These are phyloP conservation scores for Candida ficus DNA, from an alignment of 805 yeast species.

Conservation along the genomic window DNA sequence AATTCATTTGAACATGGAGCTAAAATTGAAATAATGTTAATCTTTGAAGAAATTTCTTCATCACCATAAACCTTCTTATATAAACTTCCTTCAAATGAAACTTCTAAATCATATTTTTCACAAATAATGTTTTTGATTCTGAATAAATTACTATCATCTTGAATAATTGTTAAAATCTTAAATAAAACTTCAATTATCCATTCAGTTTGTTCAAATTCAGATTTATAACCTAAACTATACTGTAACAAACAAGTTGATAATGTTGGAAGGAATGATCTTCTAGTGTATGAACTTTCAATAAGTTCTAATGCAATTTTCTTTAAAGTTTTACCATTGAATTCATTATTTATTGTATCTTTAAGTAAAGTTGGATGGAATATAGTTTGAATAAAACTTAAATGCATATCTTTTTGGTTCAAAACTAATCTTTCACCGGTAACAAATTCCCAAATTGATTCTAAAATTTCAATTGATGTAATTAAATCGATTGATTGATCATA, in stretches of 20 bases:
- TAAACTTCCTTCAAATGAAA: slow-evolving; percentile 33
- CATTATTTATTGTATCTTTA: slow-evolving; percentile 28
- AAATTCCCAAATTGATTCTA: slow-evolving; percentile 51
- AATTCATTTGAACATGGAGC: slow-evolving; percentile 26
- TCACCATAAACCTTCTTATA: slow-evolving; percentile 51
- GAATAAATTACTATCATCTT: slow-evolving; percentile 52
- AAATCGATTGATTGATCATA: slow-evolving; percentile 17
- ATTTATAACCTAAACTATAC: slow-evolving; percentile 34
- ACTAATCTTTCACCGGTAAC: slow-evolving; percentile 55
- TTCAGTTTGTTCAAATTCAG: slow-evolving; percentile 32
- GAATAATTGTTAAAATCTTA: slow-evolving; percentile 41
- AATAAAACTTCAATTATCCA: slow-evolving; percentile 54
- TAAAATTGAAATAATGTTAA: slow-evolving; percentile 44
- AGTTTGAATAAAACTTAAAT: slow-evolving; percentile 48
- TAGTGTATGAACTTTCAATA: slow-evolving; percentile 45
- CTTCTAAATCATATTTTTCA: slow-evolving; percentile 40
- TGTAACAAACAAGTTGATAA: slow-evolving; percentile 42
- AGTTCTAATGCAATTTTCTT: slow-evolving; percentile 37
- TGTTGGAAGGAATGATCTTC: slow-evolving; percentile 65
- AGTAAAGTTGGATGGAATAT: slow-evolving; percentile 40
- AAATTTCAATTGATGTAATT: slow-evolving; percentile 27
- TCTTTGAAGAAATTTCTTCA: slow-evolving; percentile 50
- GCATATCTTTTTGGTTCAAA: slow-evolving; percentile 60
- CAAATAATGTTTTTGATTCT: slow-evolving; percentile 56
- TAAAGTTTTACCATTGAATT: slow-evolving; percentile 21